phyloP scores from a whole-genome alignment of 352 stramenopile genomes.

The Phytophthora brassicae region DNA sequence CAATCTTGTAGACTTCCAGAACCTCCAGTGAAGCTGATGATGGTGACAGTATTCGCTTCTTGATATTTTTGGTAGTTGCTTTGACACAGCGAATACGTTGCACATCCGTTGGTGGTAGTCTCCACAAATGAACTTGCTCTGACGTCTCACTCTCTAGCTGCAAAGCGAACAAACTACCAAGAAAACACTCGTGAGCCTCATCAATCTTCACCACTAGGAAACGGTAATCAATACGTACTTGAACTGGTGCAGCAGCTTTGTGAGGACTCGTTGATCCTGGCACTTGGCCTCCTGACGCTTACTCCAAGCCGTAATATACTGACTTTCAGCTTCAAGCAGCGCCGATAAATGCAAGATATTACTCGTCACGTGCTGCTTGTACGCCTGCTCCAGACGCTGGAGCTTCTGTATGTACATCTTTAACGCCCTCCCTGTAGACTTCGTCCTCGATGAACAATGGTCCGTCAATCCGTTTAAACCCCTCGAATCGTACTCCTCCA shows the following conservation, averaged over 20 bases:
- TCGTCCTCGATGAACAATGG: neutral
- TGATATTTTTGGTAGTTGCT: slow-evolving; percentile 73
- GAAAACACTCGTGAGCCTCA: neutral
- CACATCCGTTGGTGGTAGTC: slow-evolving; percentile 43
- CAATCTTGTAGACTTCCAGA: slow-evolving; percentile 79
- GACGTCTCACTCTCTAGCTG: slow-evolving; percentile 71
- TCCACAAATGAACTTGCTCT: slow-evolving; percentile 51
- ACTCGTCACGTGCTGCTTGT: slow-evolving; percentile 34
- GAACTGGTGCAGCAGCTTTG: slow-evolving; percentile 48
- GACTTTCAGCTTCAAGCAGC: slow-evolving; percentile 49
- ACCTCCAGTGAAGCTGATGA: slow-evolving; percentile 45
- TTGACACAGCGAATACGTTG: slow-evolving; percentile 65
- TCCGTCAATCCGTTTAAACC: neutral
- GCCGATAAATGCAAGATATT: slow-evolving; percentile 46
- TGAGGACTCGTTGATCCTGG: slow-evolving; percentile 30
- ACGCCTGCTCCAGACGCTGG: slow-evolving; percentile 28
- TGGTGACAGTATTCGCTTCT: slow-evolving; percentile 46
- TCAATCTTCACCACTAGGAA: neutral
- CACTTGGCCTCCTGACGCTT: slow-evolving; percentile 29
- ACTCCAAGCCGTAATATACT: slow-evolving; percentile 41
- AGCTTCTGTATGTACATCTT: slow-evolving; percentile 33
- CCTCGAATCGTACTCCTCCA: neutral
- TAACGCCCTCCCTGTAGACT: slow-evolving; percentile 4
- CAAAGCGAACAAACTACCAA: slow-evolving; percentile 51
- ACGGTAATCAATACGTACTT: slow-evolving; percentile 28